Evolutionary conservation across 176 grass and related monocot genomes (phyloP), one percentile per base, ranked within the genome.

Genomic region (Alopecurus myosuroides): DNA sequence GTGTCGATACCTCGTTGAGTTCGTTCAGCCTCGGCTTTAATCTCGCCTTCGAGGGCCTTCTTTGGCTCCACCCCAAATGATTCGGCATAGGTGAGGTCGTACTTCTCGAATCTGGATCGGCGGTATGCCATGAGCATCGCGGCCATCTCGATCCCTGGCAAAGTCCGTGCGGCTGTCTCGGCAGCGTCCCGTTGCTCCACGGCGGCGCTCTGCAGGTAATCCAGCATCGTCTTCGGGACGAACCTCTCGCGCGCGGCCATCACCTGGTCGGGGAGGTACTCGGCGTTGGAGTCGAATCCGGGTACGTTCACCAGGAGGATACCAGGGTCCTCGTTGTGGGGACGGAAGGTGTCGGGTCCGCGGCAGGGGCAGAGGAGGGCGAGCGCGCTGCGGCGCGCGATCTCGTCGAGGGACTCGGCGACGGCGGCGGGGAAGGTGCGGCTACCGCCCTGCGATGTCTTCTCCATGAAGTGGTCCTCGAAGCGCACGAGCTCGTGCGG

Each of bases 1-100:
- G 80, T 87, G 83, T 84, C 12, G 80, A 96, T 99, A 99, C 97
- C 97, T 99, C 94, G 89, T 85, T 93, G 88, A 30, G 87, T 56
- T 77, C 85, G 78, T 80, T 92, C 63, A 42, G 77, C 86, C 11
- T 61, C 28, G 1, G 55, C 79, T 20, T 85, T 39, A 30, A 74
- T 63, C 74, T 85, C 86, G 8, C 53, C 70, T 30, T n/a, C 77
- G 4, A 80, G 53, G 7, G 42, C 81, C 44, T 83, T 55, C 9
- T 84, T 77, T 0, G 91, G 73, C 29, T 96, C 88, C 58, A 94
- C 82, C 72, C 97, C 93, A 20, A 99, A 99, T 1, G 97, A 94
- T 77, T 99, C 82, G 2, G 91, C 88, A 57, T 99, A 99, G 20
- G 97, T 99, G 56, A 87, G 71, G 70, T 99, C 97, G 6, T 31